Evolutionary conservation across 768 basidiomycete species (phyloP), one percentile per base, ranked within the genome.

Genomic region (Cyclocybe aegerita): DNA sequence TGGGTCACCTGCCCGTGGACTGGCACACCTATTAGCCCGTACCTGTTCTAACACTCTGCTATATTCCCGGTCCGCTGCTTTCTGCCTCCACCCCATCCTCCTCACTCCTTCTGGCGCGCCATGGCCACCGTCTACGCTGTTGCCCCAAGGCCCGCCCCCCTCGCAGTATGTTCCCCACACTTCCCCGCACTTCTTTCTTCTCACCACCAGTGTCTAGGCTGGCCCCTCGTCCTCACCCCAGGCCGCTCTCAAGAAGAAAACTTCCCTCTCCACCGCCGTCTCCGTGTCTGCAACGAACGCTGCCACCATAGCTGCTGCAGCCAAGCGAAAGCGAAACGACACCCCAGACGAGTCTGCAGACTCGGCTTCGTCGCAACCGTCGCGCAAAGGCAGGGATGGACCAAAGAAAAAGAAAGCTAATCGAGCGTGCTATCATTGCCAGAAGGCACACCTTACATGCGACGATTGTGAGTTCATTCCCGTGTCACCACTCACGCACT

Each of bases 401-500:
- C 88, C 88, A 31, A 93, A 90, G 81, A 95, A 94, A 81, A 95
- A 94, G 79, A 94, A 95, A 70, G 93, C 93, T 0, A 90, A 82
- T 60, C 83, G 93, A 41, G 96, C 96, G 42, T 98, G 96, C 65
- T 87, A 90, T 55, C 90, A 93, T 59, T 98, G 96, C 68, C 95
- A 98, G 71, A 96, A 93, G 68, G 93, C 94, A 2, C 96, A 98
- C 69, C 75, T 98, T 58, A 98, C 96, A n/a, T 98, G 96, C 67
- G 95, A 98, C 67, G 96, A 98, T 64, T 85, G 96, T 97, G 63
- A 66, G 90, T 82, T 34, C 59, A 44, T 45, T 39, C 50, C 57
- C 44, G 50, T 52, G 53, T 61, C 33, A 43, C 37, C 36, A 52
- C 46, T 52, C 51, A 59, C 61, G 65, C 51, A 45, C 36, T 36